A percentile compares a stretch with the other conserved stretches of the same genome.
Evolutionary conservation across 805 yeast species (phyloP).

Genomic region (Candida sonorensis): DNA sequence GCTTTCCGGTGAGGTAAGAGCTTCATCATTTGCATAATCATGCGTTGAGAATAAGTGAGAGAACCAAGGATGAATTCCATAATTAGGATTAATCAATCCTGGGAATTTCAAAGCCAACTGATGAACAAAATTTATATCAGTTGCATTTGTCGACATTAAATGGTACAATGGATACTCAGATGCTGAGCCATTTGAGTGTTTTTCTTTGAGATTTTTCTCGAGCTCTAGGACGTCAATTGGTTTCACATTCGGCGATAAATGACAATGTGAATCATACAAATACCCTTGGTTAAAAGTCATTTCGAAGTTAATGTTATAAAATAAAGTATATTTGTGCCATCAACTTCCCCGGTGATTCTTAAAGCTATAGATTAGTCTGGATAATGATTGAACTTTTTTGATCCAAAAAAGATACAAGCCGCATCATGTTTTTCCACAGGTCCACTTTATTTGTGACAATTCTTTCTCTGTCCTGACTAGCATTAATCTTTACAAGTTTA

Average conservation of each 20-base stretch:
- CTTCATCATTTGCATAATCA: conserved; percentile 7
- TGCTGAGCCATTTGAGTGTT: conserved; percentile 1
- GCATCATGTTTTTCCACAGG: no score
- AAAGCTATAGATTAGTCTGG: no score
- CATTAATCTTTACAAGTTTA: no score
- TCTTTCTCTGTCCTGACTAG: no score
- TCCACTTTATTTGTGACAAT: no score
- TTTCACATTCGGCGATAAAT: conserved; percentile 23
- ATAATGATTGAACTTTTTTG: no score
- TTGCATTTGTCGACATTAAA: conserved; percentile 44
- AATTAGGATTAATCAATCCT: conserved; percentile 34
- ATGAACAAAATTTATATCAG: conserved; percentile 27
- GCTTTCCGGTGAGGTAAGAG: no score
- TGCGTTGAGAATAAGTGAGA: conserved; percentile 50
- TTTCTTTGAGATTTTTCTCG: conserved; percentile 1
- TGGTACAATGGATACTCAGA: conserved; percentile 11
- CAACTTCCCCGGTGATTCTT: no score
- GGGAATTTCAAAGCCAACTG: conserved; percentile 12
- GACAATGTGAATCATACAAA: conserved; percentile 35
- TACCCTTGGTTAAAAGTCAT: neutral
- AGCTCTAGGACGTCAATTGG: conserved; percentile 3
- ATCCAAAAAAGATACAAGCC: no score
- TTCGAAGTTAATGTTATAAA: no score
- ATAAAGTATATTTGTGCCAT: no score
- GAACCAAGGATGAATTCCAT: conserved; percentile 94